Evolutionary conservation across 164 flowering plant species (phyloP).

Genomic region (Stephania cephalantha): DNA sequence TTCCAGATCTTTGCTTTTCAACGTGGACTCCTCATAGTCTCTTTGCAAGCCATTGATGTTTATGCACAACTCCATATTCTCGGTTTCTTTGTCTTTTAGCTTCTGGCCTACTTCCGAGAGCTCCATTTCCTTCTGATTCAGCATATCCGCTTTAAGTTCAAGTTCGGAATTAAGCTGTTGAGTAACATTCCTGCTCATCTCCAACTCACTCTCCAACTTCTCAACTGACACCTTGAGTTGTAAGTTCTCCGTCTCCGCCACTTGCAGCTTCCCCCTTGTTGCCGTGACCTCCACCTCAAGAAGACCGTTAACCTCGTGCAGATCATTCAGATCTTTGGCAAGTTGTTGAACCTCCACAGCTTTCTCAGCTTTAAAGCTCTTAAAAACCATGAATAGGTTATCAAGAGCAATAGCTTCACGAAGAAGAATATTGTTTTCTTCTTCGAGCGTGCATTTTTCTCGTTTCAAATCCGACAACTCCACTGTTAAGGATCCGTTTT

Average conservation of each 20-base stretch:
- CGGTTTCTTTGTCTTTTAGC: constrained; percentile 31
- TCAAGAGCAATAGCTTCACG: constrained; percentile 34
- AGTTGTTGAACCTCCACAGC: constrained; percentile 32
- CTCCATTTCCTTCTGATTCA: constrained; percentile 40
- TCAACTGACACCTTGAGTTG: constrained; percentile 39
- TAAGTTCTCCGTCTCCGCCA: constrained; percentile 39
- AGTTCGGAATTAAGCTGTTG: constrained; percentile 35
- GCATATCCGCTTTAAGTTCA: constrained; percentile 24
- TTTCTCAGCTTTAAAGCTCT: constrained; percentile 48
- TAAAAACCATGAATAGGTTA: constrained; percentile 43
- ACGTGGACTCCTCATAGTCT: constrained; percentile 30
- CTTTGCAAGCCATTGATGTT: constrained; percentile 39
- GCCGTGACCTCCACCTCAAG: constrained; percentile 33
- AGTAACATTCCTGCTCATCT: constrained; percentile 28
- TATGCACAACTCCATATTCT: constrained; percentile 31
- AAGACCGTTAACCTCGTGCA: constrained; percentile 27
- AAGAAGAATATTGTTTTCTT: constrained; percentile 39
- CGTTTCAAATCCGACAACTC: constrained; percentile 9
- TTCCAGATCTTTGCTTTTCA: constrained; percentile 28
- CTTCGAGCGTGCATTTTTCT: constrained; percentile 9
- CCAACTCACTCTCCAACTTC: constrained; percentile 37
- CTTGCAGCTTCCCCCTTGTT: constrained; percentile 28
- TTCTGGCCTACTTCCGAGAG: constrained; percentile 39
- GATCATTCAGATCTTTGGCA: constrained; percentile 31
- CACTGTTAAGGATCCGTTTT: constrained; percentile 9